Conservation (phyloP, 371 early-diverging fungal species). For the Mucor racemosus region DNA sequence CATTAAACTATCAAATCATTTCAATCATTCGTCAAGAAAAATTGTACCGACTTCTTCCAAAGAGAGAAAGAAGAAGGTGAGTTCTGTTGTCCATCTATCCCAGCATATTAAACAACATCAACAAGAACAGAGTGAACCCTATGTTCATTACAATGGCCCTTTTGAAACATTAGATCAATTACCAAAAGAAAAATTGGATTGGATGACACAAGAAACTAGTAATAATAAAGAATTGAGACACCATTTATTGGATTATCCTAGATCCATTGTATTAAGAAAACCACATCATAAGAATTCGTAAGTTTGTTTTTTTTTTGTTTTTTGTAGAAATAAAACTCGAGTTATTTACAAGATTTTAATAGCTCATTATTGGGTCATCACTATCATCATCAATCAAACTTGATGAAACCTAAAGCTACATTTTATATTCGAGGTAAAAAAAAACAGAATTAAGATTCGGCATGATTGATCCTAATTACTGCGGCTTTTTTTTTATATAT, state of each 20-base stretch:
- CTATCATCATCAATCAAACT: background rate
- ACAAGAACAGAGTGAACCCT: slow-evolving; percentile 29
- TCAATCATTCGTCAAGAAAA: slow-evolving; percentile 1
- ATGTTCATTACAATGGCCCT: slow-evolving; percentile 49
- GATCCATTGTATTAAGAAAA: slow-evolving; percentile 45
- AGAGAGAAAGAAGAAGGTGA: background rate
- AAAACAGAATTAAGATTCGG: no score
- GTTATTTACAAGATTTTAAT: background rate
- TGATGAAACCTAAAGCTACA: slow-evolving; percentile 34
- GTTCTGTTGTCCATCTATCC: background rate
- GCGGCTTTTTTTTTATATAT: background rate
- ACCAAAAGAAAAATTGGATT: slow-evolving; percentile 40
- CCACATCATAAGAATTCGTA: slow-evolving; percentile 27
- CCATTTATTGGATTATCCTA: slow-evolving; percentile 28
- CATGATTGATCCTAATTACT: background rate
- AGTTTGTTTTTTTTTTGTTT: background rate
- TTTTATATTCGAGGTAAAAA: slow-evolving; percentile 46
- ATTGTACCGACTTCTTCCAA: slow-evolving; percentile 16
- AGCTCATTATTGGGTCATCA: slow-evolving; percentile 12
- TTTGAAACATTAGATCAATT: slow-evolving; percentile 47
- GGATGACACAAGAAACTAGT: slow-evolving; percentile 37
- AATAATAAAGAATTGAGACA: slow-evolving; percentile 28
- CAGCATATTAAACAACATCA: slow-evolving; percentile 9
- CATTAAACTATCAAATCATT: background rate
- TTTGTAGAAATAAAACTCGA: background rate